Percentiles rank a stretch among this genome's conserved stretches.
Evolutionary conservation across 805 yeast species (phyloP).

Genomic region (Blastobotrys chiropterorum): DNA sequence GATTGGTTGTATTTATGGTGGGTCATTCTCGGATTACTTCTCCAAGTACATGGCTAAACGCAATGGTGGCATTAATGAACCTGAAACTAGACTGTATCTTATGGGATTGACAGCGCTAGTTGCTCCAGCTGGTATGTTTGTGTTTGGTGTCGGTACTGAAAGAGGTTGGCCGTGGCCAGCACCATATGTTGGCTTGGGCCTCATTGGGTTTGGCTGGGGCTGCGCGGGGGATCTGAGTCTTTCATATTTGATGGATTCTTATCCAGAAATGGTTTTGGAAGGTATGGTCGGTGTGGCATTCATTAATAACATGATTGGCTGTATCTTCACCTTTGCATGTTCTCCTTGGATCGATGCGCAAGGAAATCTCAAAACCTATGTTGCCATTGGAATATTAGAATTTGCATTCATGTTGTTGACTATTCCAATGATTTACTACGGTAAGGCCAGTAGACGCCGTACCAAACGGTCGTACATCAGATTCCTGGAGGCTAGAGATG

Average conservation of each 20-base stretch:
- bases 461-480: slow-evolving; percentile 17
- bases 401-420: slow-evolving; percentile 47
- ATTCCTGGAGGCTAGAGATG: slow-evolving; percentile 17
- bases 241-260: slow-evolving; percentile 51
- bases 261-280: slow-evolving; percentile 46
- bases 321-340: slow-evolving; percentile 57
- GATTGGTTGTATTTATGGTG: slow-evolving; percentile 43
- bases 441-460: slow-evolving; percentile 46
- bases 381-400: slow-evolving; percentile 51
- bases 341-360: slow-evolving; percentile 50
- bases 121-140: slow-evolving; percentile 48
- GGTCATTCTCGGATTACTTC: slow-evolving; percentile 48
- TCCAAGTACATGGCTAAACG: slow-evolving; percentile 34
- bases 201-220: slow-evolving; percentile 50
- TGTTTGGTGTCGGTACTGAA: slow-evolving; percentile 61
- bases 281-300: slow-evolving; percentile 56
- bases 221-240: slow-evolving; percentile 55
- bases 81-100: slow-evolving; percentile 54
- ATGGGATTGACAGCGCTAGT: slow-evolving; percentile 41
- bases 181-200: slow-evolving; percentile 49
- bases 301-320: slow-evolving; percentile 54
- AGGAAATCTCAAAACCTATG: slow-evolving; percentile 50
- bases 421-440: slow-evolving; percentile 54
- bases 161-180: slow-evolving; percentile 50
- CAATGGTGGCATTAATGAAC: slow-evolving; percentile 22